These are phyloP conservation scores for Leishmania amazonensis DNA, from an alignment of 208 protist species.

Conservation along the genomic window DNA sequence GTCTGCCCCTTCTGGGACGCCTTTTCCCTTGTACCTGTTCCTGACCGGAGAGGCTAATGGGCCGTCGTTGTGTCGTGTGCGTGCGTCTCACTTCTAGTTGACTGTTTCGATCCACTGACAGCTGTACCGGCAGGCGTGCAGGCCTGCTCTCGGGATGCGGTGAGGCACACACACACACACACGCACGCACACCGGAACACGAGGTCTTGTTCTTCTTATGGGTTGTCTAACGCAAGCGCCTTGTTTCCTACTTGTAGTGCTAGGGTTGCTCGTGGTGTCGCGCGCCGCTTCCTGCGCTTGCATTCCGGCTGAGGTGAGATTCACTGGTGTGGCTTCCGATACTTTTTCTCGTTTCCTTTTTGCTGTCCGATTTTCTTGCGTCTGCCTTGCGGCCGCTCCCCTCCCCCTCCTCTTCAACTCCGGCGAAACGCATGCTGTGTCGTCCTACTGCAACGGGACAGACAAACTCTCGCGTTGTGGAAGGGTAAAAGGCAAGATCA, in stretches of 20 bases:
- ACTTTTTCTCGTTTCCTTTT: neutral
- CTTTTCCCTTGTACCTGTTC: no score
- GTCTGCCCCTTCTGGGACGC: neutral
- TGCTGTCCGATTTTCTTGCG: neutral
- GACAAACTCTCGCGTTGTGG: neutral
- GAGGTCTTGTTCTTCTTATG: neutral
- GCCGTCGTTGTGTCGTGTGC: neutral
- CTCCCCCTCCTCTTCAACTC: no score
- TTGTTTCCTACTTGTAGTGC: neutral
- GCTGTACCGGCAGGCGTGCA: no score
- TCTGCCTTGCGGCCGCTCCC: no score
- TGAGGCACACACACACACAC: no score
- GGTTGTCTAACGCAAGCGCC: neutral
- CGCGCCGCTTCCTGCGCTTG: neutral
- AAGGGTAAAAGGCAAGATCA: neutral
- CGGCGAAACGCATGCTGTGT: neutral
- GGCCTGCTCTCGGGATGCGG: no score
- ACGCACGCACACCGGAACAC: neutral
- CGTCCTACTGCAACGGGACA: neutral
- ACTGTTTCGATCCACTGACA: neutral
- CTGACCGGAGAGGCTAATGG: no score
- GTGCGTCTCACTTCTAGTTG: neutral
- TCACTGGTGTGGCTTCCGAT: neutral
- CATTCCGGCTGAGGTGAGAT: neutral
- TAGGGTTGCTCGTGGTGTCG: neutral